phyloP scores from a whole-genome alignment of 163 green algal genomes.

The Scenedesmus sp. region DNA sequence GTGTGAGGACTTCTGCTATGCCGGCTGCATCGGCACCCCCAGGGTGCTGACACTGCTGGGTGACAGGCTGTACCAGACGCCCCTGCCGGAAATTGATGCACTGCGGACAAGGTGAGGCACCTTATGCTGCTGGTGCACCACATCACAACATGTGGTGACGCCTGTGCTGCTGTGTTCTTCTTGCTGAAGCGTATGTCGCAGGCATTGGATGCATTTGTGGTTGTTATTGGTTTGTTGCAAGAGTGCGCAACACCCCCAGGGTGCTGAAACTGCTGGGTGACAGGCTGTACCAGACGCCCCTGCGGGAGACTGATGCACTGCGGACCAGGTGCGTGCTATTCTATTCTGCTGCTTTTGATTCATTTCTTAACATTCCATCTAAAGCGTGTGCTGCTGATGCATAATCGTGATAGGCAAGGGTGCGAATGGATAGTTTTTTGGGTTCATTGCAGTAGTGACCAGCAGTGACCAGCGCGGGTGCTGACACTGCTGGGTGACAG shows the following conservation, averaged over 20 bases:
- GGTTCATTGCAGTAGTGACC: too few relatives aligned
- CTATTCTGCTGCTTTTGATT: too few relatives aligned
- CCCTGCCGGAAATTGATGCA: conserved; percentile 66
- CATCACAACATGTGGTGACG: background rate
- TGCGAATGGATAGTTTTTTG: too few relatives aligned
- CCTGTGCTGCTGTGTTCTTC: too few relatives aligned
- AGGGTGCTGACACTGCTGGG: conserved; percentile 70
- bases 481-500: conserved; percentile 59
- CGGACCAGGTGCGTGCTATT: conserved; percentile 24
- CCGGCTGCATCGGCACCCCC: conserved; percentile 78
- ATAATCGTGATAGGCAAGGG: too few relatives aligned
- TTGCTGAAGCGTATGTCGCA: too few relatives aligned
- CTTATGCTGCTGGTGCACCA: too few relatives aligned
- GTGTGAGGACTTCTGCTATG: conserved; percentile 60
- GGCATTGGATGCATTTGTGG: too few relatives aligned
- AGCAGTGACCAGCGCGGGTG: conserved; percentile 66
- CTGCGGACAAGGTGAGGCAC: conserved; percentile 46
- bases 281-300: conserved; percentile 67
- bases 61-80: conserved; percentile 66
- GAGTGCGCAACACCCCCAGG: conserved; percentile 62
- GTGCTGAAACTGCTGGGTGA: conserved; percentile 66
- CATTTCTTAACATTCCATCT: too few relatives aligned
- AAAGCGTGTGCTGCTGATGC: too few relatives aligned
- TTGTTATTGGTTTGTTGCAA: too few relatives aligned
- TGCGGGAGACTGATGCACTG: conserved; percentile 65